A percentile compares a stretch with the other conserved stretches of the same genome.
phyloP scores from a whole-genome alignment of 306 rosid genomes.

The Cicer chorassanicum region DNA sequence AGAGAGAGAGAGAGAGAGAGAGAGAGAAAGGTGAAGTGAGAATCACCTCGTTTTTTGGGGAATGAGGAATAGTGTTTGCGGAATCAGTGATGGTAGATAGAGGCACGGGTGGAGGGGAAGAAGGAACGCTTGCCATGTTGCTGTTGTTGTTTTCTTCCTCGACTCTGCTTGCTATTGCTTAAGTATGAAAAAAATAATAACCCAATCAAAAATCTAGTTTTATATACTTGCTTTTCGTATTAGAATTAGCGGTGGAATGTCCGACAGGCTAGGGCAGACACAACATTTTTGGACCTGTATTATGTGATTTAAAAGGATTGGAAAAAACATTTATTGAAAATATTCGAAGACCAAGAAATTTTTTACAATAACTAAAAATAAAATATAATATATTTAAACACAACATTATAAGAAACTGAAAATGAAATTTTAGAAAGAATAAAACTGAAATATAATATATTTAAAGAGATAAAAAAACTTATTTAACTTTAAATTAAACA shows the following conservation, averaged over 20 bases:
- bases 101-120: constrained; percentile 14
- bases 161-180: background rate
- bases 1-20: background rate
- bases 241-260: background rate
- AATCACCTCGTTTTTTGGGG: constrained; percentile 57
- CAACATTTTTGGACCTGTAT: no score
- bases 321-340: no score
- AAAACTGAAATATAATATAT: no score
- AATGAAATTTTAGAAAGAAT: no score
- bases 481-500: no score
- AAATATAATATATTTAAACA: no score
- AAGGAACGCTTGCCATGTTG: constrained; percentile 14
- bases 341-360: no score
- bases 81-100: constrained; percentile 58
- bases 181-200: background rate
- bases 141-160: background rate
- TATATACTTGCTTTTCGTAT: background rate
- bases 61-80: constrained; percentile 48
- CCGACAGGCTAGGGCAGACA: no score
- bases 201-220: background rate
- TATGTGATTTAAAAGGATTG: no score
- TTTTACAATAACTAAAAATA: no score
- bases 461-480: no score
- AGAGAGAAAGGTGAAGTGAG: background rate
- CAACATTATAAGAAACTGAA: no score